These are phyloP conservation scores for Fusarium pininemorale DNA, from an alignment of 2,329 filamentous ascomycete genomes.

Conservation along the genomic window DNA sequence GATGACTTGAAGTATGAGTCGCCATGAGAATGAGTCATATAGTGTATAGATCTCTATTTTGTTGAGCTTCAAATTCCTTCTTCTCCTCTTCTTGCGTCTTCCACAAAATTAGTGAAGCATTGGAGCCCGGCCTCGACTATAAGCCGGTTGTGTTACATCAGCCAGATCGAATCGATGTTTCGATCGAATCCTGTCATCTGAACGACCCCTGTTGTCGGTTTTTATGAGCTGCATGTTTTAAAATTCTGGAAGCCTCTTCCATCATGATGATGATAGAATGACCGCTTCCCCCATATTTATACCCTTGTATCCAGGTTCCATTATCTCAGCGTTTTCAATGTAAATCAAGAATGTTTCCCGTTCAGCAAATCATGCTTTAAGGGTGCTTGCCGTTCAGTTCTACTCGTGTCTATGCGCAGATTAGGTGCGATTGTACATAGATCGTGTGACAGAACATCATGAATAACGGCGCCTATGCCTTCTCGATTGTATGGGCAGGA, in stretches of 20 bases:
- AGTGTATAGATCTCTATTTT: not conserved
- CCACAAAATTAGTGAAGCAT: too few species aligned
- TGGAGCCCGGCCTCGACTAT: not conserved
- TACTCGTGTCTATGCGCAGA: not conserved
- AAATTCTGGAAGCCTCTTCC: not conserved
- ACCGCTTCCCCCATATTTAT: not conserved
- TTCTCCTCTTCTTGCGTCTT: not conserved
- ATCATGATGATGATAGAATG: conserved; percentile 13
- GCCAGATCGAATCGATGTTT: not conserved
- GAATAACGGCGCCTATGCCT: not conserved
- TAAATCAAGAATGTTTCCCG: not conserved
- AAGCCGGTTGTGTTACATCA: not conserved
- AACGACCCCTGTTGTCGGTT: not conserved
- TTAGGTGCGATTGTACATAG: not conserved
- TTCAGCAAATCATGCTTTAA: not conserved
- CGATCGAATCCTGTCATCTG: not conserved
- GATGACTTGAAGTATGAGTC: not conserved
- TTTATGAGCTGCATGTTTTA: not conserved
- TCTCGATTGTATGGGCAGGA: not conserved
- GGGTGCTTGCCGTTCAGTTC: not conserved
- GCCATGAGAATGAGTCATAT: not conserved
- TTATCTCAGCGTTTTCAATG: not conserved
- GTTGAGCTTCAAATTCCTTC: not conserved
- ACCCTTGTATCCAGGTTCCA: not conserved
- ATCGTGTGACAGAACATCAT: not conserved